Conservation (phyloP, 352 stramenopile species). For the Phytophthora capsici region DNA sequence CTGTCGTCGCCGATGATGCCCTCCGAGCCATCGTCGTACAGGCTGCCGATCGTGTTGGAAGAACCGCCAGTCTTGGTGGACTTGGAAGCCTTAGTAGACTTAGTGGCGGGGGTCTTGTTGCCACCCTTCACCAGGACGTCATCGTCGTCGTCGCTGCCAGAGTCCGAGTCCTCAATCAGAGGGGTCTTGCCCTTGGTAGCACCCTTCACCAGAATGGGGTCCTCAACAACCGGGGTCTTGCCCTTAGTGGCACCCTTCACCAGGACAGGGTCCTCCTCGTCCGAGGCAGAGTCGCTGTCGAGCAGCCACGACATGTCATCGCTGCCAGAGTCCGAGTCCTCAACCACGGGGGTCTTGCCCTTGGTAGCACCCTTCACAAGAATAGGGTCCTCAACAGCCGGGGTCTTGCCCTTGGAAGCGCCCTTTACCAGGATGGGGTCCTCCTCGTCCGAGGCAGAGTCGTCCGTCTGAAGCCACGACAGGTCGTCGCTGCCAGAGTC, state of each 20-base stretch:
- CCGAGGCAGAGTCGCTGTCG: slow-evolving; percentile 13
- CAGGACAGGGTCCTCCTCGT: slow-evolving; percentile 2
- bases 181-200: slow-evolving; percentile 13
- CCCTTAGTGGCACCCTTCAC: slow-evolving; percentile 25
- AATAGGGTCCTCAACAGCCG: neutral
- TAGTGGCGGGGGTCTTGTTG: slow-evolving; percentile 12
- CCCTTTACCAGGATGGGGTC: slow-evolving; percentile 24
- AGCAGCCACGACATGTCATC: slow-evolving; percentile 22
- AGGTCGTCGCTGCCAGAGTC: slow-evolving; percentile 23
- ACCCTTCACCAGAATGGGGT: slow-evolving; percentile 14
- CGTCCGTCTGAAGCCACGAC: slow-evolving; percentile 23
- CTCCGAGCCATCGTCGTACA: slow-evolving; percentile 29
- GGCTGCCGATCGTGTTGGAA: neutral
- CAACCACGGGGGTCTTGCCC: neutral
- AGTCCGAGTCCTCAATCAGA: neutral
- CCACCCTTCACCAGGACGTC: too few species aligned
- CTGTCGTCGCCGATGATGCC: slow-evolving; percentile 20
- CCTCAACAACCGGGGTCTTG: neutral
- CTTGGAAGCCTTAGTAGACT: slow-evolving; percentile 19
- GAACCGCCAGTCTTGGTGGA: slow-evolving; percentile 11
- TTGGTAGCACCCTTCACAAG: slow-evolving; percentile 18
- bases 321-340: slow-evolving; percentile 4
- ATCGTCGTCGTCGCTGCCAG: slow-evolving; percentile 19
- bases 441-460: slow-evolving; percentile 20
- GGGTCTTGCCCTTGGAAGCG: slow-evolving; percentile 17